Percentiles rank a stretch among this genome's conserved stretches.
phyloP scores from a whole-genome alignment of 192 early-diverging fungal genomes.

The Linnemannia exigua region DNA sequence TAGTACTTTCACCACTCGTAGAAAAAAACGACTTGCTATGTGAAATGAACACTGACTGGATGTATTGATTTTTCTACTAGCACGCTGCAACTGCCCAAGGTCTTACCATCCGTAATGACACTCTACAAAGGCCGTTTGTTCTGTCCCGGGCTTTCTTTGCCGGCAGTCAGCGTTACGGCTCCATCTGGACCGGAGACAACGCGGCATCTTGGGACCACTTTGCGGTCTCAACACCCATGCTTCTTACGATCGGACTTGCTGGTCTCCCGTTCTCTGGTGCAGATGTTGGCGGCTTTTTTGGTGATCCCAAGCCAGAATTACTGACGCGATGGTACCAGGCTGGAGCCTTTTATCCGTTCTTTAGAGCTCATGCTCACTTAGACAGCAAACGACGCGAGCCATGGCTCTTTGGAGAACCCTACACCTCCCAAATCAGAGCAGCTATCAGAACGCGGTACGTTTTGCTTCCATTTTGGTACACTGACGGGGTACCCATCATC shows the following conservation, averaged over 20 bases:
- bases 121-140: slow-evolving; percentile 88
- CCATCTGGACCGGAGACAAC: slow-evolving; percentile 99
- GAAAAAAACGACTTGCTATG: not conserved
- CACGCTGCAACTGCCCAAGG: slow-evolving; percentile 92
- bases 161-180: slow-evolving; percentile 96
- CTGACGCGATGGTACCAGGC: slow-evolving; percentile 97
- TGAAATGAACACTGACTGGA: not conserved
- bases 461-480: slow-evolving; percentile 93
- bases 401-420: slow-evolving; percentile 93
- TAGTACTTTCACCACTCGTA: no score
- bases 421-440: slow-evolving; percentile 81
- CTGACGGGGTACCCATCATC: slow-evolving; percentile 86
- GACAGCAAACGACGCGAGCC: slow-evolving; percentile 98
- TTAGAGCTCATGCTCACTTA: slow-evolving; percentile 97
- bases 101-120: slow-evolving; percentile 69
- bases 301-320: slow-evolving; percentile 89
- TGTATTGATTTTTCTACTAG: slow-evolving; percentile 40
- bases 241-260: slow-evolving; percentile 86
- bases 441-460: slow-evolving; percentile 88
- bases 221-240: slow-evolving; percentile 87
- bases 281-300: slow-evolving; percentile 98
- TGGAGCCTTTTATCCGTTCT: slow-evolving; percentile 96
- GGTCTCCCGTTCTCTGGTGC: slow-evolving; percentile 96
- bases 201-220: slow-evolving; percentile 91
- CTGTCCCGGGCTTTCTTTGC: slow-evolving; percentile 97